These are phyloP conservation scores for Fusarium napiforme DNA, from an alignment of 2,329 filamentous ascomycete genomes.

Conservation along the genomic window DNA sequence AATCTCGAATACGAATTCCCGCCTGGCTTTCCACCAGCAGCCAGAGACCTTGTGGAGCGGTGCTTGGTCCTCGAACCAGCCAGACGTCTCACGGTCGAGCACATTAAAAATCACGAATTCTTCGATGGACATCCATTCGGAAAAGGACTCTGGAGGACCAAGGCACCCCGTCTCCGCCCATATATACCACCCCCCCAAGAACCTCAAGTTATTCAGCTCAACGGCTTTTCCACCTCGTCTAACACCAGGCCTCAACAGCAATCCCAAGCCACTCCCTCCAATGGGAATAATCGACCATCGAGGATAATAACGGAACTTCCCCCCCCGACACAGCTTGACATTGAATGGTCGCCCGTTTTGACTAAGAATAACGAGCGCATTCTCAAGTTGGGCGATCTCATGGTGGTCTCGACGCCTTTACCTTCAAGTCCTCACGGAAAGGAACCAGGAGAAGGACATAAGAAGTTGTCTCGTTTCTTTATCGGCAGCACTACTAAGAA, in stretches of 20 bases:
- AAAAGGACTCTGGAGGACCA: constrained; percentile 85
- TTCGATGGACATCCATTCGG: constrained; percentile 91
- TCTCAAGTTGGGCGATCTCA: constrained; percentile 89
- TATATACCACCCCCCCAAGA: constrained; percentile 83
- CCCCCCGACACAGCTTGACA: constrained; percentile 95
- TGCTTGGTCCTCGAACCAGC: constrained; percentile 89
- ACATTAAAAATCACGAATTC: constrained; percentile 96
- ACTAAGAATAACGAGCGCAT: constrained; percentile 93
- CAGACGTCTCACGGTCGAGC: constrained; percentile 87
- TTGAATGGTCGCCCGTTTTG: constrained; percentile 97
- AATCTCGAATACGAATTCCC: constrained; percentile 94
- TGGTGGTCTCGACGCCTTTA: constrained; percentile 83
- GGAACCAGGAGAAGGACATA: constrained; percentile 77
- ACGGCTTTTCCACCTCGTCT: constrained; percentile 58
- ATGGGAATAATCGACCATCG: constrained; percentile 70
- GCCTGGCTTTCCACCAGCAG: constrained; percentile 83
- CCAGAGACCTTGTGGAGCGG: constrained; percentile 89
- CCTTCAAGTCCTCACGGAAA: constrained; percentile 79
- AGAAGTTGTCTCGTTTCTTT: constrained; percentile 94
- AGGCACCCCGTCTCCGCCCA: constrained; percentile 86
- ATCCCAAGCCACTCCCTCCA: constrained; percentile 53
- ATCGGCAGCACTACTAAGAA: constrained; percentile 92
- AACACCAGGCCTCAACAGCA: constrained; percentile 50
- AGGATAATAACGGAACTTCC: constrained; percentile 94
- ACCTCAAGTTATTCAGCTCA: constrained; percentile 78